Conservation (phyloP, 495 filamentous ascomycete genomes). For the Tuber magnatum region DNA sequence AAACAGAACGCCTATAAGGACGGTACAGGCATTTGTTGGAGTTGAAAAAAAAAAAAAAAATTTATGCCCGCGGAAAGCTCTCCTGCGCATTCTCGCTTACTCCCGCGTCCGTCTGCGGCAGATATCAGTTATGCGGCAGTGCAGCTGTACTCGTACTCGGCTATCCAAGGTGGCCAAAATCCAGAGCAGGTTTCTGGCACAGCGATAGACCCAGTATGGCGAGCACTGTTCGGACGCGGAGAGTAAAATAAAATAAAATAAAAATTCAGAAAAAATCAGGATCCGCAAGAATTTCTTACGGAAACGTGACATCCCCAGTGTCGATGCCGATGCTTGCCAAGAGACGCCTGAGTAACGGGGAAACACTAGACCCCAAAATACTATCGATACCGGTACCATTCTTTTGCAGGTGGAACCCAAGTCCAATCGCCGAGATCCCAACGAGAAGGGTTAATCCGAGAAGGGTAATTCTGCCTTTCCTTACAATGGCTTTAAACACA, state of each 20-base stretch:
- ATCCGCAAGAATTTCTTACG: neutral
- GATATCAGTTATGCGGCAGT: slow-evolving; percentile 5
- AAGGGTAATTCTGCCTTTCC: slow-evolving; percentile 46
- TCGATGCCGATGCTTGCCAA: slow-evolving; percentile 17
- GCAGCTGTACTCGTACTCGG: neutral
- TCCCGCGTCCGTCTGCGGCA: slow-evolving; percentile 6
- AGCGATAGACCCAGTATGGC: neutral
- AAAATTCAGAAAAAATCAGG: neutral
- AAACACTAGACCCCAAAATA: slow-evolving; percentile 14
- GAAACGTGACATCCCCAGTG: neutral
- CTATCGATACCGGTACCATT: slow-evolving; percentile 16
- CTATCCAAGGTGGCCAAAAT: neutral
- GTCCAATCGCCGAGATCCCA: slow-evolving; percentile 33
- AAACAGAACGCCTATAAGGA: slow-evolving; percentile 31
- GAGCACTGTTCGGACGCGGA: neutral
- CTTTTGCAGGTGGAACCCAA: slow-evolving; percentile 35
- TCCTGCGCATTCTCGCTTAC: slow-evolving; percentile 22
- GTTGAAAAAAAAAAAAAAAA: slow-evolving; percentile 15
- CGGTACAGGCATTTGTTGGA: slow-evolving; percentile 24
- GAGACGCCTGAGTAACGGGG: slow-evolving; percentile 24
- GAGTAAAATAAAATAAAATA: neutral
- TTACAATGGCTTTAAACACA: slow-evolving; percentile 51
- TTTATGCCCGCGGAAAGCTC: slow-evolving; percentile 10
- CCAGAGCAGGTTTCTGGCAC: neutral
- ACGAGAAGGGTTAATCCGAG: slow-evolving; percentile 31